Evolutionary conservation across 73 alveolate genomes (phyloP).

Genomic region (Uronychia binucleata): DNA sequence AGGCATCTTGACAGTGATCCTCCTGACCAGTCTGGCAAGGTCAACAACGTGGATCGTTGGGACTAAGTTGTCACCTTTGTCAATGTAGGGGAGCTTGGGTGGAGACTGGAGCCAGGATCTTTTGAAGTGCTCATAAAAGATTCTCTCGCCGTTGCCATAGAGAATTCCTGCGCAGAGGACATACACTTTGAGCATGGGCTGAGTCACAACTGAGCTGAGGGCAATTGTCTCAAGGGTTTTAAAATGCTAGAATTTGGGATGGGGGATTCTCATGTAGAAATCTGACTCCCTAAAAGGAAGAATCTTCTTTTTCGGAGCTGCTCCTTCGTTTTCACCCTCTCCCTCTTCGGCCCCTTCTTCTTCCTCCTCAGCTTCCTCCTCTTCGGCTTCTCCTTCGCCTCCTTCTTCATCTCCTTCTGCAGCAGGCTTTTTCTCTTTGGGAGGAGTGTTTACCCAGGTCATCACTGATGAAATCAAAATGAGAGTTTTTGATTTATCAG

Average conservation of each 20-base stretch:
- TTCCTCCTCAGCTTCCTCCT: conserved; percentile 61
- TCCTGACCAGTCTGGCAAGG: conserved; percentile 83
- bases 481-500: conserved; percentile 52
- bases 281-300: conserved; percentile 87
- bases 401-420: conserved; percentile 62
- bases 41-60: conserved; percentile 97
- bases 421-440: conserved; percentile 57
- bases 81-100: conserved; percentile 15
- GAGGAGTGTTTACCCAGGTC: conserved; percentile 95
- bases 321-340: conserved; percentile 44
- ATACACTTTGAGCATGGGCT: conserved; percentile 91
- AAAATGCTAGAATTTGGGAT: conserved; percentile 71
- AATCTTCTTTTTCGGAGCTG: conserved; percentile 50
- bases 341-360: conserved; percentile 51
- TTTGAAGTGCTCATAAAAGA: conserved; percentile 63
- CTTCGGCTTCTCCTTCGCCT: conserved; percentile 66
- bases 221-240: conserved; percentile 94
- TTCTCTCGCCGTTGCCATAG: conserved; percentile 92
- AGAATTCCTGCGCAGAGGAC: conserved; percentile 94
- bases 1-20: conserved; percentile 86
- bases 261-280: conserved; percentile 81
- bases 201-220: conserved; percentile 76
- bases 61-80: conserved; percentile 80
- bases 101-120: conserved; percentile 70
- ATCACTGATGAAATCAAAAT: conserved; percentile 85